Base-by-base conservation (phyloP, 352 stramenopile genomes). In the Pythium phragmitis region DNA sequence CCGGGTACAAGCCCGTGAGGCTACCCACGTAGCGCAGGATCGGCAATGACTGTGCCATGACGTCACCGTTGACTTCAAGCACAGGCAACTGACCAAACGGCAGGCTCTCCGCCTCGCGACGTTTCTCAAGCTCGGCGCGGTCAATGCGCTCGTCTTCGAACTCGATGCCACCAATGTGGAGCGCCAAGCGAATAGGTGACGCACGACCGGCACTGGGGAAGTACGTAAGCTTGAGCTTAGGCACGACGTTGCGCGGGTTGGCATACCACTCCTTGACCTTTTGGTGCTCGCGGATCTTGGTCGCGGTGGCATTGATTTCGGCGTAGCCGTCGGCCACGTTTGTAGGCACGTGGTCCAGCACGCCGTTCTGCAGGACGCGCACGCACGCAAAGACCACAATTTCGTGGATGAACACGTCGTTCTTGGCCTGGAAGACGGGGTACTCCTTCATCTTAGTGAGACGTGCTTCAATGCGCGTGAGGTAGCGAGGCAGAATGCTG, bases 161-260 rank as follows among this genome's bases (percentile, higher is more conserved):
- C 5, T 68, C 46, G 2, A 94, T 64, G 42, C 73, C 74, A n/a
- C 76, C 86, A 23, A 90, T 75, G 57, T 77, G 72, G 45, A 89
- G 77, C 8, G 72, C 72, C 19, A 92, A 67, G 28, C 86, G 80
- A 7, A 77, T 74, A 1, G 67, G 37, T 60, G 91, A 85, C 9
- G 67, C 85, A 36, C 76, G 78, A 0, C 75, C 83, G 4, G 70
- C 58, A 34, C 58, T 45, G 2, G 33, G 12, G 43, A 92, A 87
- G 70, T 94, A 92, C 16, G 73, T 88, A n/a, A 94, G 70, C 67
- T 87, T 87, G 63, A 91, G 30, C 43, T 52, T 71, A 7, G 57
- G 63, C 3, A 36, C 50, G 28, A 45, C 50, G 51, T 66, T 57
- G 21, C 53, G 69, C 21, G 57, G 55, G 34, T 56, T 59, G 23